These are phyloP conservation scores for Fistulinella staudtii DNA, from an alignment of 1,284 basidiomycete genomes.

Conservation along the genomic window DNA sequence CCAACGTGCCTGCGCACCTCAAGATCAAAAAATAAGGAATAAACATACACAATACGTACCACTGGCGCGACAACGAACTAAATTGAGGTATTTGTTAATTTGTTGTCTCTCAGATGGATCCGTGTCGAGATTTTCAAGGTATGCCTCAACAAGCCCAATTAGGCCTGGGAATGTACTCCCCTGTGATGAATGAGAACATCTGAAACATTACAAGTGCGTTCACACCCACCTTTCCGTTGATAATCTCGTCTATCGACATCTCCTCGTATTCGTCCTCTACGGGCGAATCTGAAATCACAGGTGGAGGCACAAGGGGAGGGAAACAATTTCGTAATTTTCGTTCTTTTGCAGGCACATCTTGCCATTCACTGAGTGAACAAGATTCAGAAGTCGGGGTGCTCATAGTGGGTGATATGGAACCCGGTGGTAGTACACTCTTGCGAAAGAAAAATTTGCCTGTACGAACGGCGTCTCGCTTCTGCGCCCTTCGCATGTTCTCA, in stretches of 20 bases:
- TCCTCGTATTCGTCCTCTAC: slow-evolving; percentile 88
- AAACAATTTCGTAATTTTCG: slow-evolving; percentile 71
- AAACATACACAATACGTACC: slow-evolving; percentile 46
- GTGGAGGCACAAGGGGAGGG: slow-evolving; percentile 50
- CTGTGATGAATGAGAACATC: slow-evolving; percentile 33
- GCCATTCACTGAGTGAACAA: slow-evolving; percentile 43
- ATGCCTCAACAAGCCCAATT: slow-evolving; percentile 79
- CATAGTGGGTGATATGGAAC: slow-evolving; percentile 36
- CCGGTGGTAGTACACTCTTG: slow-evolving; percentile 75
- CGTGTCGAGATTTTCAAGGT: slow-evolving; percentile 86
- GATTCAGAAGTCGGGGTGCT: slow-evolving; percentile 49
- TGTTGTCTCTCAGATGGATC: slow-evolving; percentile 58
- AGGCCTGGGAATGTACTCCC: slow-evolving; percentile 78
- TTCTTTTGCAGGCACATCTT: slow-evolving; percentile 44
- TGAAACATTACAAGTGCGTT: slow-evolving; percentile 3
- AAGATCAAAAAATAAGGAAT: slow-evolving; percentile 3
- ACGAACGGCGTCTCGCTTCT: slow-evolving; percentile 76
- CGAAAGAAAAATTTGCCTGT: slow-evolving; percentile 87
- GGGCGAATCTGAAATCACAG: slow-evolving; percentile 38
- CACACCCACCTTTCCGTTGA: slow-evolving; percentile 77
- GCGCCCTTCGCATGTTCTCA: slow-evolving; percentile 93
- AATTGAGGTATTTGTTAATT: slow-evolving; percentile 76
- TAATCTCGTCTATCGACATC: slow-evolving; percentile 90
- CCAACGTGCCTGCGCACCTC: slow-evolving; percentile 59
- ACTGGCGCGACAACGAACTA: slow-evolving; percentile 76